Evolutionary conservation across 768 basidiomycete genomes (phyloP), one percentile per base, ranked within the genome.

Genomic region (Lentinus tigrinus): DNA sequence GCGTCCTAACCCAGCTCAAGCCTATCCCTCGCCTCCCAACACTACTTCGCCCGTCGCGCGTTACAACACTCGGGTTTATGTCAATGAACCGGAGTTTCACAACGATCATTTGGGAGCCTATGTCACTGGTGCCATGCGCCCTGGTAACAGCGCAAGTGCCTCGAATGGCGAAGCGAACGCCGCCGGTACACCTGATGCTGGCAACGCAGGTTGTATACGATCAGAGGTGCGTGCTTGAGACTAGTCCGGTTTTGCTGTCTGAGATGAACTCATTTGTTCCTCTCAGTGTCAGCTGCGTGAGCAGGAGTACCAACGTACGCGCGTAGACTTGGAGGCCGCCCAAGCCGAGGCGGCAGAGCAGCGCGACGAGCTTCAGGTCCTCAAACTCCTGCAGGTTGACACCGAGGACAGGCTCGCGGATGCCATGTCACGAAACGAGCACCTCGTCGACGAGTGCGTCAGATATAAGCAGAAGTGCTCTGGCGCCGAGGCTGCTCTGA

Each of bases 21-120:
- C 31, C 34, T 57, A 57, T 19, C 56, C 42, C 28, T 44, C 56
- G 14, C 56, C 56, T 26, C 56, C 56, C 38, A 51, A 23, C 23
- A 57, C 56, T 7, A 38, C 36, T 21, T 27, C 36, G 10, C 48
- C 48, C 9, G 19, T 23, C 21, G 11, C 48, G 1, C 56, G 56
- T 16, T 28, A 44, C 2, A 8, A 28, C 4, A 24, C 47, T 9
- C 2, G n/a, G n/a, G 54, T 28, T 7, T 16, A 9, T 9, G 48
- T 36, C 34, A 37, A 50, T 24, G 34, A 11, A 19, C 5, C 10
- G 5, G 28, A 31, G 5, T 10, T 31, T 4, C 28, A 31, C 10
- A 10, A 31, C 28, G 10, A 10, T 10, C 28, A 31, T 10, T 4
- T 31, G 10, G 28, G 28, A 4, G 4, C 28, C 5, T 31, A 4